These are phyloP conservation scores for Blastocystis sp. DNA, from an alignment of 352 stramenopile species.

Conservation along the genomic window DNA sequence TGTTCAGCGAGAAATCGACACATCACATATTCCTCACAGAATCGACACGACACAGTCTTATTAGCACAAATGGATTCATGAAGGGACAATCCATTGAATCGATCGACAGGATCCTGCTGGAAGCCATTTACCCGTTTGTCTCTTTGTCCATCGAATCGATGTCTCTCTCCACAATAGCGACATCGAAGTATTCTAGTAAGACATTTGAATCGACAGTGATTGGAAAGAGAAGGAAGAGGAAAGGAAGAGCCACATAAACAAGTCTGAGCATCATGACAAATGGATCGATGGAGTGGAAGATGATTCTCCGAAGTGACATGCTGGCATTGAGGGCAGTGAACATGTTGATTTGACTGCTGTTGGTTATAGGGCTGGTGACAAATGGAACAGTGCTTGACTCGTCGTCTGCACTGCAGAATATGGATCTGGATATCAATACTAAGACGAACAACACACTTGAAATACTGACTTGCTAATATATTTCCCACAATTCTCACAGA, in stretches of 20 bases:
- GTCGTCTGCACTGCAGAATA: background rate
- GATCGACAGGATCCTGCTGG: conserved; percentile 2
- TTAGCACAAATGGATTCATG: background rate
- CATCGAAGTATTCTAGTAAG: background rate
- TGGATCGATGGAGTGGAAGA: background rate
- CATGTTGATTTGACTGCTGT: background rate
- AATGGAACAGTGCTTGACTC: background rate
- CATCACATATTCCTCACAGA: background rate
- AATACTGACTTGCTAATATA: too few species aligned
- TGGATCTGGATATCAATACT: background rate
- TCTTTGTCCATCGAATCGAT: background rate
- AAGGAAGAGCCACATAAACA: background rate
- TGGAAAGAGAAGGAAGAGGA: background rate
- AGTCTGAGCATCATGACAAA: background rate
- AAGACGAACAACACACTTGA: background rate
- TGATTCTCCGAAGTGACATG: background rate
- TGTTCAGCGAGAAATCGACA: background rate
- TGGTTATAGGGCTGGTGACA: background rate
- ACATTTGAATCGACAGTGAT: background rate
- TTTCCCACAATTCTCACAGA: too few species aligned
- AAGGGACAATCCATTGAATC: background rate
- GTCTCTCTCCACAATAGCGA: background rate
- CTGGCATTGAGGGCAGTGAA: background rate
- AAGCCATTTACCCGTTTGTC: background rate
- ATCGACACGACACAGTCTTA: background rate